Percentiles rank a stretch among this genome's conserved stretches.
Evolutionary conservation across 2,329 filamentous ascomycete species (phyloP).

Genomic region (Alternaria ethzedia): DNA sequence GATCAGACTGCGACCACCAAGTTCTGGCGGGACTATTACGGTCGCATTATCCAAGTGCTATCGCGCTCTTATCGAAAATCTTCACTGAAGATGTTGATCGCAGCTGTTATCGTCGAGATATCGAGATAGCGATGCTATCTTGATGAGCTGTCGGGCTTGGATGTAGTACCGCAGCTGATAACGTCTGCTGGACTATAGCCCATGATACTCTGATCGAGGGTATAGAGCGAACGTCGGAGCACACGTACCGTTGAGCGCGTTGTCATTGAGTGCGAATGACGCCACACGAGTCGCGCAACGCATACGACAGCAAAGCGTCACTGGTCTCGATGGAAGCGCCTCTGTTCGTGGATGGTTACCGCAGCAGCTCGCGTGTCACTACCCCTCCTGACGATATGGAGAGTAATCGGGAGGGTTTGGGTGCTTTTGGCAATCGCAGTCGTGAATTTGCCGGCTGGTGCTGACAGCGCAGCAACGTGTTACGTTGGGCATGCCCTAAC

Average conservation of each 20-base stretch:
- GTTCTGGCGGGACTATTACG: constrained; percentile 15
- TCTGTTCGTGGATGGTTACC: neutral
- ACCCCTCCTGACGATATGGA: constrained; percentile 14
- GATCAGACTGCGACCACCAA: constrained; percentile 24
- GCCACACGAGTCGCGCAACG: neutral
- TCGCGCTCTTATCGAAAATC: constrained; percentile 19
- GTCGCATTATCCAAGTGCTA: constrained; percentile 18
- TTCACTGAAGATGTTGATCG: constrained; percentile 6
- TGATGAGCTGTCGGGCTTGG: neutral
- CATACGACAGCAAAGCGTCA: constrained; percentile 1
- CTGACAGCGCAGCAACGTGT: constrained; percentile 4
- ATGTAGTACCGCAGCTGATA: neutral
- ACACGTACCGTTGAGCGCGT: neutral
- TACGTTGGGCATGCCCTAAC: constrained; percentile 1
- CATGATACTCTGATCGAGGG: neutral
- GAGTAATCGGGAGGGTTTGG: constrained; percentile 10
- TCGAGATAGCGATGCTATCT: constrained; percentile 9
- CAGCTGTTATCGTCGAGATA: constrained; percentile 2
- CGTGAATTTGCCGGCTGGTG: constrained; percentile 4
- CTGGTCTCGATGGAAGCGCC: neutral
- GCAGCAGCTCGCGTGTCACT: neutral
- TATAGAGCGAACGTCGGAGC: neutral
- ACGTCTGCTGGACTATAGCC: neutral
- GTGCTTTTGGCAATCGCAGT: constrained; percentile 20
- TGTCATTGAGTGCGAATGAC: neutral